phyloP scores from a whole-genome alignment of 2,329 filamentous ascomycete species.

The Phaeosphaeriaceae sp. region DNA sequence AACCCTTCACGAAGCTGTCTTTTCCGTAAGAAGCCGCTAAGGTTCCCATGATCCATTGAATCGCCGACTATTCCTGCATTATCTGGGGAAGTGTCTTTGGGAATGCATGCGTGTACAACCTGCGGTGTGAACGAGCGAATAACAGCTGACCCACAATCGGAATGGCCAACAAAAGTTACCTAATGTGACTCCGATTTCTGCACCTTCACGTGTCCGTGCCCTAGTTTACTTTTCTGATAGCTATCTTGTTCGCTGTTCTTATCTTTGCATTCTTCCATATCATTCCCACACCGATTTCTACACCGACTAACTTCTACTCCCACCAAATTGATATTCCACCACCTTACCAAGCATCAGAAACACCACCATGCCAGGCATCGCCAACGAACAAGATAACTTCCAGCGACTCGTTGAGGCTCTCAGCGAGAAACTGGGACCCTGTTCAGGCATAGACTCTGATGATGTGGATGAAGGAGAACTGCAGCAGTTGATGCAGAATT shows the following conservation, averaged over 20 bases:
- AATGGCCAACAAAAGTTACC: constrained; percentile 33
- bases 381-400: constrained; percentile 55
- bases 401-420: constrained; percentile 75
- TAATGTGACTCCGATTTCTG: constrained; percentile 26
- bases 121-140: constrained; percentile 22
- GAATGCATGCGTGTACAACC: constrained; percentile 9
- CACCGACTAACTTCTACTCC: no score
- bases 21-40: constrained; percentile 34
- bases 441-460: constrained; percentile 79
- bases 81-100: constrained; percentile 8
- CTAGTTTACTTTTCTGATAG: constrained; percentile 5
- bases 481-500: constrained; percentile 74
- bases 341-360: background rate
- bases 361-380: constrained; percentile 30
- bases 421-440: constrained; percentile 76
- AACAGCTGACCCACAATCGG: constrained; percentile 20
- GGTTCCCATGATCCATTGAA: background rate
- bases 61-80: constrained; percentile 11
- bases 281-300: no score
- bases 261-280: background rate
- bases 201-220: constrained; percentile 10
- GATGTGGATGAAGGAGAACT: constrained; percentile 80
- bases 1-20: constrained; percentile 17
- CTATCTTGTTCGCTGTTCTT: background rate
- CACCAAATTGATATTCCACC: background rate